Evolutionary conservation across 192 early-diverging fungal species (phyloP), one percentile per base, ranked within the genome.

Genomic region (Chytriomyces sp.): DNA sequence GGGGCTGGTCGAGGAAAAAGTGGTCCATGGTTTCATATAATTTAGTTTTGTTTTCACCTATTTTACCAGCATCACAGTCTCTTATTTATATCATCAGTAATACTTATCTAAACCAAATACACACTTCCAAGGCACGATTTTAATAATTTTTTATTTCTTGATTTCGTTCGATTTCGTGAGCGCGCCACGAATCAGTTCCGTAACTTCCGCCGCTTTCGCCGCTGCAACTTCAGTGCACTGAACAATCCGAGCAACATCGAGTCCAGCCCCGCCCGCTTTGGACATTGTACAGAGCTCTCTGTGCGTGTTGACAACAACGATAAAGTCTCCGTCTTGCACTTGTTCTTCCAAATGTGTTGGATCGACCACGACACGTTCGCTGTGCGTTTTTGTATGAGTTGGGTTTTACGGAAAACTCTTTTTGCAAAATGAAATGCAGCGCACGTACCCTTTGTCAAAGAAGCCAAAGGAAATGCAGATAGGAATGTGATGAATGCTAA

Each of bases 401-500:
- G n/a, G 50, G 44, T 43, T 57, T 35, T 20, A n/a, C 26, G 43
- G 6, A 47, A 43, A 57, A 43, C 5, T 45, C 23, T 16, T 24
- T 13, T 74, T 71, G 46, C 48, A 35, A 72, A 35, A 16, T 72
- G 66, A 28, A 13, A 64, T 13, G 24, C 11, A 59, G 13, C 35
- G 44, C 18, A 43, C 82, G 63, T 86, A 93, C 91, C 91, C 94
- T 7, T 86, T 84, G 60, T 93, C 92, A 82, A 97, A 96, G 78
- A 99, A 94, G 2, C 88, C 94, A 86, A 99, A 98, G 47, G 96
- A 90, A 26, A 94, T 86, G 77, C 93, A 96, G 18, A 98, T 92
- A 44, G 98, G 98, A 67, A 95, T 93, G 82, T 99, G 97, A 75
- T 98, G 95, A 23, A 99, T 87, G 77, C 93, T 95, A 45, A 99